phyloP scores from a whole-genome alignment of 257 asterid species.

The Nicotiana benthamiana region DNA sequence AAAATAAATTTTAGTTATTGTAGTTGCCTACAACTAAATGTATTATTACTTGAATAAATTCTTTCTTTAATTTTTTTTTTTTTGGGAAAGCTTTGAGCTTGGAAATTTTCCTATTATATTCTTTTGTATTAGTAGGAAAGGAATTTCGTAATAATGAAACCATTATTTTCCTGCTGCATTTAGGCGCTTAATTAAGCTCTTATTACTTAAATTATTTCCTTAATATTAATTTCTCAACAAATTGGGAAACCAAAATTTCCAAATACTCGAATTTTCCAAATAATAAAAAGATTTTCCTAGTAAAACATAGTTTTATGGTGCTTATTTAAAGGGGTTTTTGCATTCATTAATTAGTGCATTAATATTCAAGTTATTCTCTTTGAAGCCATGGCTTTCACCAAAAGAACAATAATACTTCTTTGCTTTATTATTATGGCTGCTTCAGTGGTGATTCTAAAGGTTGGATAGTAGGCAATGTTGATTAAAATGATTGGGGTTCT shows the following conservation, averaged over 20 bases:
- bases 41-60: too few relatives aligned
- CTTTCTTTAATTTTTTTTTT: too few relatives aligned
- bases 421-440: neutral
- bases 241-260: neutral
- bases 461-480: neutral
- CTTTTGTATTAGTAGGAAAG: neutral
- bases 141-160: neutral
- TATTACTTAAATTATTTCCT: neutral
- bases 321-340: neutral
- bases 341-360: neutral
- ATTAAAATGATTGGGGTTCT: neutral
- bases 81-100: neutral
- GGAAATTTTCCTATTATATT: neutral
- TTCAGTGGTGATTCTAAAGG: constrained; percentile 5
- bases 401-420: neutral
- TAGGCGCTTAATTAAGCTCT: too few relatives aligned
- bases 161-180: neutral
- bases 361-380: neutral
- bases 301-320: neutral
- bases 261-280: neutral
- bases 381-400: neutral
- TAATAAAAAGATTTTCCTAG: neutral
- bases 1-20: too few relatives aligned
- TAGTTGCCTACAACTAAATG: too few relatives aligned
- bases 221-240: neutral